A percentile compares a stretch with the other conserved stretches of the same genome.
Evolutionary conservation across 495 filamentous ascomycete species (phyloP).

Genomic region (Aspergillus biplanus): DNA sequence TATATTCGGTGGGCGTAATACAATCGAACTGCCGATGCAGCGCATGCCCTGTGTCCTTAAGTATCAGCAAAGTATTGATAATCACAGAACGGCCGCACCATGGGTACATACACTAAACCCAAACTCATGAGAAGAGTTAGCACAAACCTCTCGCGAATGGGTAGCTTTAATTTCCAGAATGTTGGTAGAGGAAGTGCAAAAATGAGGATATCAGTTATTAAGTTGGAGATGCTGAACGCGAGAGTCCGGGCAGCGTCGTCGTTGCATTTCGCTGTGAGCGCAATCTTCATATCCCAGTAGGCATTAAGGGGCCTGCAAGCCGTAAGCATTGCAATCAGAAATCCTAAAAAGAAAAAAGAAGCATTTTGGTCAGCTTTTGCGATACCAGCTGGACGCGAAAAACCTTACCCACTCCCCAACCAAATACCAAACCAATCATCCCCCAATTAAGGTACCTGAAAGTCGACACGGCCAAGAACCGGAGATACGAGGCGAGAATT

Average conservation of each 20-base stretch:
- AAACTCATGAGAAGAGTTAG: constrained; percentile 8
- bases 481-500: constrained; percentile 12
- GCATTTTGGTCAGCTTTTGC: background rate
- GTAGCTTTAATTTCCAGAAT: constrained; percentile 8
- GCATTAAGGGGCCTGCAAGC: constrained; percentile 8
- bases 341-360: constrained; percentile 2
- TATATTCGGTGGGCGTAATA: constrained; percentile 11
- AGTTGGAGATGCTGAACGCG: constrained; percentile 8
- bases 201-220: background rate
- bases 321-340: constrained; percentile 5
- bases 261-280: background rate
- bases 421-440: constrained; percentile 2
- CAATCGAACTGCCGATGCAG: constrained; percentile 6
- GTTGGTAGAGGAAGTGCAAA: background rate
- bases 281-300: constrained; percentile 9
- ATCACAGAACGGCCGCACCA: too few species aligned
- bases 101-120: constrained; percentile 2
- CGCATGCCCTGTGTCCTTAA: constrained; percentile 9
- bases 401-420: constrained; percentile 8
- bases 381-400: too few species aligned
- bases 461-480: constrained; percentile 4
- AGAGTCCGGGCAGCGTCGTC: constrained; percentile 2
- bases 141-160: constrained; percentile 4
- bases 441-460: constrained; percentile 5
- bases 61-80: background rate